Evolutionary conservation across 176 grass and related monocot genomes (phyloP), one percentile per base, ranked within the genome.

Genomic region (sorghum (Sorghum bicolor)): DNA sequence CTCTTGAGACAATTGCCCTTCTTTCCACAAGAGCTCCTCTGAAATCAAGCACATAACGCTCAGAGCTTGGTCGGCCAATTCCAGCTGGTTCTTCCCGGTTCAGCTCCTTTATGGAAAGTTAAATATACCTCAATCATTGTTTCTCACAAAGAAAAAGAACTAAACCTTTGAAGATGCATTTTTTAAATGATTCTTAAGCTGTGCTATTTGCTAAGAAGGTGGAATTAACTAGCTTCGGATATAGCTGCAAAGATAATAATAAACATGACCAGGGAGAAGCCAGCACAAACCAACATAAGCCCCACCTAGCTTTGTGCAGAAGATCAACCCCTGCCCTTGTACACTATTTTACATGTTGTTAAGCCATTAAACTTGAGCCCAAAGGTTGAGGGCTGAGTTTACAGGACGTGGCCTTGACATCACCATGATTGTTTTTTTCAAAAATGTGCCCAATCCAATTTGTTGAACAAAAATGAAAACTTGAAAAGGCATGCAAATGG

Each of bases 21-120:
- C 96, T 94, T 86, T 98, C 93, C 22, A 98, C 88, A 57, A 95
- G 76, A 78, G 93, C 88, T 7, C 96, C 92, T 87, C 93, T 98
- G 52, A 93, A 93, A 88, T 98, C 96, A 71, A 93, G 89, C 68
- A 98, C 87, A 91, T 92, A 95, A 30, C 75, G 66, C 83, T 98
- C 96, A 77, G 87, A 88, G 83, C 62, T 92, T 72, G 89, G 93
- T 82, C 82, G 76, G 55, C 93, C 96, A 78, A 90, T 80, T 75
- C 96, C 96, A 88, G 89, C 60, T 43, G 96, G 67, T 68, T 98
- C 96, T 87, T 93, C 96, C 38, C 91, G 70, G 66, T 88, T 95
- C 76, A 95, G 87, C 82, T 90, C 96, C 96, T 98, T 75, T 81
- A 70, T 45, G 29, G 52, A 26, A 72, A 82, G 85, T 22, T 28